Percentiles rank a stretch among this genome's conserved stretches.
Conservation (phyloP, 306 rosid genomes). For the Datisca glomerata region DNA sequence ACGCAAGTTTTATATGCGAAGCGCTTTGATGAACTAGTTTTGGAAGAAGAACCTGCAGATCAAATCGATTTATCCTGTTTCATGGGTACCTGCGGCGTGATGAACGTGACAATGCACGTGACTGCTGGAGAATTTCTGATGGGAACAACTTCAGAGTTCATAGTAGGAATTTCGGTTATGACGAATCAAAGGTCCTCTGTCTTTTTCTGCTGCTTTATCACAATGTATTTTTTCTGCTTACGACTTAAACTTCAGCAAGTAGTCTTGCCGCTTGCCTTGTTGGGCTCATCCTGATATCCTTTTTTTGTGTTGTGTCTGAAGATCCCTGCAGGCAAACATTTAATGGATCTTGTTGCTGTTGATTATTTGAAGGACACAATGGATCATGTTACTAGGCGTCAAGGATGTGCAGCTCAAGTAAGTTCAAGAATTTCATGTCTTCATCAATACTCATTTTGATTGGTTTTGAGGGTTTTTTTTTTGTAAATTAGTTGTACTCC, state of each 20-base stretch:
- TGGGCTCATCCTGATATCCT: constrained; percentile 20
- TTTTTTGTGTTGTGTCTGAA: constrained; percentile 22
- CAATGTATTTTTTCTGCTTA: neutral
- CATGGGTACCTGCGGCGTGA: constrained; percentile 69
- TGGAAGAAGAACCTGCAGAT: constrained; percentile 74
- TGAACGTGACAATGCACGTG: constrained; percentile 77
- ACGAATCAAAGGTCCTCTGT: constrained; percentile 67
- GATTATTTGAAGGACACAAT: constrained; percentile 98
- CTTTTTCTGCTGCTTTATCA: constrained; percentile 1
- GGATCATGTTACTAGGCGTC: constrained; percentile 92
- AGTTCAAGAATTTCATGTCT: no score
- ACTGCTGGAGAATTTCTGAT: constrained; percentile 93
- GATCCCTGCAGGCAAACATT: constrained; percentile 94
- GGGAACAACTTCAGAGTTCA: constrained; percentile 94
- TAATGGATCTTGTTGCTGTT: constrained; percentile 94
- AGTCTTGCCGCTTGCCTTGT: constrained; percentile 2
- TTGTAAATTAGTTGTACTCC: no score
- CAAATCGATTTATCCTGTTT: constrained; percentile 80
- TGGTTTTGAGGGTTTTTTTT: no score
- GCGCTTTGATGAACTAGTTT: constrained; percentile 30
- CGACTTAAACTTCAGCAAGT: no score
- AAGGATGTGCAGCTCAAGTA: constrained; percentile 95
- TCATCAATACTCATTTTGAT: no score
- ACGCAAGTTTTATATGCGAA: constrained; percentile 13
- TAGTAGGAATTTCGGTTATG: constrained; percentile 75